These are phyloP conservation scores for Gastrolobium villosum DNA, from an alignment of 306 rosid species.

Conservation along the genomic window DNA sequence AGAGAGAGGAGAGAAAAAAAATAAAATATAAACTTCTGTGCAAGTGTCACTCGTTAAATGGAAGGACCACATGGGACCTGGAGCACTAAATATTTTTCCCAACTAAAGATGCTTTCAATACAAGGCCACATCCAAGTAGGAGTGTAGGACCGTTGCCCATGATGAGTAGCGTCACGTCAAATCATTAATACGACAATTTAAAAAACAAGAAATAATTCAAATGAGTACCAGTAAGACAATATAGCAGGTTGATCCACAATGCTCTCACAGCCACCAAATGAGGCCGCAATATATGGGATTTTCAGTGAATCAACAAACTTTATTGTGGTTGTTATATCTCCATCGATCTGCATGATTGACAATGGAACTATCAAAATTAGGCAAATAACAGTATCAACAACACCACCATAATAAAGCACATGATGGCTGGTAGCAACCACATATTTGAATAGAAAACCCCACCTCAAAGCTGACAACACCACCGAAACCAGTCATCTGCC, in stretches of 20 bases:
- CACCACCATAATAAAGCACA: not conserved
- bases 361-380: conserved; percentile 20
- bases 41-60: too few relatives aligned
- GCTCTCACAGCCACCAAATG: conserved; percentile 99
- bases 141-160: conserved; percentile 37
- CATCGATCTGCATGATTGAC: conserved; percentile 76
- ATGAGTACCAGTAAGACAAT: conserved; percentile 89
- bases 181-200: conserved; percentile 25
- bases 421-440: conserved; percentile 8
- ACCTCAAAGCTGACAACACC: conserved; percentile 99
- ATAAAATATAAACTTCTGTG: too few relatives aligned
- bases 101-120: conserved; percentile 32
- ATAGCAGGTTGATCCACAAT: conserved; percentile 99
- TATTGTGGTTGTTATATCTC: conserved; percentile 70
- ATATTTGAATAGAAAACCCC: conserved; percentile 40
- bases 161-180: not conserved
- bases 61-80: too few relatives aligned
- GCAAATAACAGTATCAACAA: conserved; percentile 1
- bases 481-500: conserved; percentile 97
- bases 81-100: too few relatives aligned
- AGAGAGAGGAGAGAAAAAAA: too few relatives aligned
- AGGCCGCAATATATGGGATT: conserved; percentile 95
- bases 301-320: conserved; percentile 86
- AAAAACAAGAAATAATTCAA: not conserved
- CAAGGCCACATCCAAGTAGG: conserved; percentile 37